Percentiles rank a stretch among this genome's conserved stretches.
These are phyloP conservation scores for Caryopteris hybrid DNA, from an alignment of 305 asterid genomes.

Conservation along the genomic window DNA sequence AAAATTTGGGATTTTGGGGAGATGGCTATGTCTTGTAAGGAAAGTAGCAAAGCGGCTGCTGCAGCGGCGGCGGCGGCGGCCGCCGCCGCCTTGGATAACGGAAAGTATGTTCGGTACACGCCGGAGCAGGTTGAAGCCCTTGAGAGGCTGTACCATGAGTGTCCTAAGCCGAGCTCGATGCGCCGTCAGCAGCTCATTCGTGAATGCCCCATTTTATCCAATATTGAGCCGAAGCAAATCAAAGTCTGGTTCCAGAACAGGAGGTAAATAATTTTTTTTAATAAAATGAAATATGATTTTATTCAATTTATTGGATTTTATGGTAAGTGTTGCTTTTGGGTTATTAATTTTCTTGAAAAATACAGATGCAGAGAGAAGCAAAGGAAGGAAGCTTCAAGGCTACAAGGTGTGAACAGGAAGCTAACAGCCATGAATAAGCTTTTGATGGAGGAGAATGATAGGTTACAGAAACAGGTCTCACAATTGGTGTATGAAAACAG, in stretches of 20 bases:
- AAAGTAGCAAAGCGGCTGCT: conserved; percentile 25
- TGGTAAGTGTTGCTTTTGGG: not conserved
- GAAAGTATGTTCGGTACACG: conserved; percentile 63
- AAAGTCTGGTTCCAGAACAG: conserved; percentile 74
- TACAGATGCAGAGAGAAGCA: conserved; percentile 67
- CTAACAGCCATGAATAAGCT: conserved; percentile 65
- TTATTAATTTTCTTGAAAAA: conserved; percentile 1
- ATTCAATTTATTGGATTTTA: not conserved
- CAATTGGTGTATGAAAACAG: conserved; percentile 47
- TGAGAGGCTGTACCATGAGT: conserved; percentile 60
- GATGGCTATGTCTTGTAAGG: conserved; percentile 57
- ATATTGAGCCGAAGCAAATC: conserved; percentile 66
- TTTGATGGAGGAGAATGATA: conserved; percentile 68
- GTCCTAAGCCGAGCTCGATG: conserved; percentile 63
- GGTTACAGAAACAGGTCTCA: conserved; percentile 60
- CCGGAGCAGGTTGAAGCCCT: conserved; percentile 72
- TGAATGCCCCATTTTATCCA: conserved; percentile 57
- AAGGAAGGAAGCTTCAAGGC: conserved; percentile 59
- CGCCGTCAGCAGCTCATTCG: conserved; percentile 72
- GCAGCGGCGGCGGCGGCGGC: conserved; percentile 22
- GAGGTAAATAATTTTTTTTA: conserved; percentile 27
- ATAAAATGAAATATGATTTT: no score
- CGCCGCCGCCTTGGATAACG: conserved; percentile 36
- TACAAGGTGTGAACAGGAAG: conserved; percentile 59
- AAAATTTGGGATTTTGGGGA: conserved; percentile 12